Evolutionary conservation across 768 basidiomycete genomes (phyloP).

Genomic region (Dictyophora rubrovolvata): DNA sequence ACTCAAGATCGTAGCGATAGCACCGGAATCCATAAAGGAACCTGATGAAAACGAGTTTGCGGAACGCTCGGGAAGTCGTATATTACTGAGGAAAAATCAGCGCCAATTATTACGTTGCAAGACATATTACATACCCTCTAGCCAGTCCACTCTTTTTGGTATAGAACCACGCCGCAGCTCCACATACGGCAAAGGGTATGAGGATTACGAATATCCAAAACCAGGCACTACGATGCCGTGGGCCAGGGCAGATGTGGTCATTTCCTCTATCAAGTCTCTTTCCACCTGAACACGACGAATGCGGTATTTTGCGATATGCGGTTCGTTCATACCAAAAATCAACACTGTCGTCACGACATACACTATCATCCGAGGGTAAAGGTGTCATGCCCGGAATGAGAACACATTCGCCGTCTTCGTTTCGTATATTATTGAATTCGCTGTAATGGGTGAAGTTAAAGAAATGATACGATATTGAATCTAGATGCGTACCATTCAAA

Average conservation of each 20-base stretch:
- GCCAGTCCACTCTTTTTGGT: slow-evolving; percentile 62
- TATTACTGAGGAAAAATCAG: slow-evolving; percentile 38
- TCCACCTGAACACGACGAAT: slow-evolving; percentile 81
- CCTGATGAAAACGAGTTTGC: slow-evolving; percentile 24
- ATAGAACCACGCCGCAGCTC: slow-evolving; percentile 72
- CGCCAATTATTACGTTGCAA: slow-evolving; percentile 1
- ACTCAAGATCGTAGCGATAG: slow-evolving; percentile 67
- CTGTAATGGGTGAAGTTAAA: slow-evolving; percentile 28
- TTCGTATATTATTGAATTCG: slow-evolving; percentile 83
- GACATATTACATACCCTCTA: slow-evolving; percentile 49
- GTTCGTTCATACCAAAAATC: slow-evolving; percentile 94
- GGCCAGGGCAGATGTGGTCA: slow-evolving; percentile 71
- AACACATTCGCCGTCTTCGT: slow-evolving; percentile 64
- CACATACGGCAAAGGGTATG: slow-evolving; percentile 70
- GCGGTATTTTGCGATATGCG: slow-evolving; percentile 80
- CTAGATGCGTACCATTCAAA: slow-evolving; percentile 78
- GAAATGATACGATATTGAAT: not conserved
- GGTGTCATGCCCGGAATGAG: slow-evolving; percentile 61
- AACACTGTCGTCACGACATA: slow-evolving; percentile 28
- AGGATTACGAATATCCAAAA: slow-evolving; percentile 80
- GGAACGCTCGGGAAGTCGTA: slow-evolving; percentile 61
- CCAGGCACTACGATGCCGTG: slow-evolving; percentile 57
- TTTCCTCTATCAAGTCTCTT: slow-evolving; percentile 65
- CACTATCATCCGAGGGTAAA: slow-evolving; percentile 46
- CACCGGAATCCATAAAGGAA: slow-evolving; percentile 29